These are phyloP conservation scores for Chalaropsis ovoidea DNA, from an alignment of 2,329 filamentous ascomycete species.

Conservation along the genomic window DNA sequence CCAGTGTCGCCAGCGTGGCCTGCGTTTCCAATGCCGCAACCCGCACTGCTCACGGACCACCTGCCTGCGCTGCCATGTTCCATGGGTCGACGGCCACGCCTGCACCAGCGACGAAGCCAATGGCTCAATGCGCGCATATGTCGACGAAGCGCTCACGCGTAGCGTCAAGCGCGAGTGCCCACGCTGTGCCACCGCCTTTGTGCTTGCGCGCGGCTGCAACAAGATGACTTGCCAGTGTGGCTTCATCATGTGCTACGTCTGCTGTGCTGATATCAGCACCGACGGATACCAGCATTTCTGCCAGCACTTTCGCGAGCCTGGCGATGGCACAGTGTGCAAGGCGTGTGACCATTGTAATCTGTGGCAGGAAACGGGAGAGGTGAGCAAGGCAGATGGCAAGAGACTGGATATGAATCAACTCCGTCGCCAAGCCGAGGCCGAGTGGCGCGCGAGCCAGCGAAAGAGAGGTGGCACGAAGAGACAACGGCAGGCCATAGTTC, in stretches of 20 bases:
- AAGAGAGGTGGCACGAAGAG: not conserved
- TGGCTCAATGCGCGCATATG: slow-evolving; percentile 61
- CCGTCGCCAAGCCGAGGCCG: not conserved
- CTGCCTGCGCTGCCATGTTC: slow-evolving; percentile 71
- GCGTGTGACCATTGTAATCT: slow-evolving; percentile 76
- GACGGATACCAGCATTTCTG: slow-evolving; percentile 93
- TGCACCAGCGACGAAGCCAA: slow-evolving; percentile 76
- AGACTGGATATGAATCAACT: slow-evolving; percentile 27
- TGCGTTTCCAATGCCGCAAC: slow-evolving; percentile 67
- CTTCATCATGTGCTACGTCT: slow-evolving; percentile 97
- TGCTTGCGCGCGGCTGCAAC: slow-evolving; percentile 91
- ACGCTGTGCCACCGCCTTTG: slow-evolving; percentile 79
- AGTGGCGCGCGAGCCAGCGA: not conserved
- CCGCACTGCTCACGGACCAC: slow-evolving; percentile 58
- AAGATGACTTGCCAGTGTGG: slow-evolving; percentile 93
- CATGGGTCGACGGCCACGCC: slow-evolving; percentile 79
- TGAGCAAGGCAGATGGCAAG: slow-evolving; percentile 45
- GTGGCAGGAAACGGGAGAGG: slow-evolving; percentile 62
- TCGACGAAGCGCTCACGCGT: slow-evolving; percentile 87
- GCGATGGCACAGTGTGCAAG: slow-evolving; percentile 50
- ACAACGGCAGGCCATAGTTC: not conserved
- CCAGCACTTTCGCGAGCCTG: slow-evolving; percentile 80
- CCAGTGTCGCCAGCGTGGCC: slow-evolving; percentile 58
- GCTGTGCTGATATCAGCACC: slow-evolving; percentile 61
- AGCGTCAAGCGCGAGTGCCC: slow-evolving; percentile 94